A percentile compares a stretch with the other conserved stretches of the same genome.
These are phyloP conservation scores for Aspergillus neoniger DNA, from an alignment of 2,329 filamentous ascomycete genomes.

Conservation along the genomic window DNA sequence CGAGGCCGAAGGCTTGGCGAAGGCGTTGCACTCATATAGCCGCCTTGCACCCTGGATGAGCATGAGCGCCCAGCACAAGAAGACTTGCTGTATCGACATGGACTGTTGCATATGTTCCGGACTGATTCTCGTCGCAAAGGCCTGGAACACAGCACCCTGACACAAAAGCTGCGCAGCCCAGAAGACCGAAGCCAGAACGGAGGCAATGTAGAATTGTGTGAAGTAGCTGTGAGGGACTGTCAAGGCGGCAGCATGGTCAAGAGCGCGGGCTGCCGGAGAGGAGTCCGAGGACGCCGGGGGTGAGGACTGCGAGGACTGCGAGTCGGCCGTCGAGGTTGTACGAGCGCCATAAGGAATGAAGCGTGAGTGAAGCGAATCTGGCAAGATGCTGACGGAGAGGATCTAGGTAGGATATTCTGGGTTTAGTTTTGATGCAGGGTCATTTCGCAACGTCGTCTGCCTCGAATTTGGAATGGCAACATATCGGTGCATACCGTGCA, in stretches of 20 bases:
- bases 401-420: constrained; percentile 37
- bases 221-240: constrained; percentile 89
- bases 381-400: constrained; percentile 50
- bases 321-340: constrained; percentile 33
- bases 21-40: constrained; percentile 70
- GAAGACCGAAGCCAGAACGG: constrained; percentile 68
- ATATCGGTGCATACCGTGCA: constrained; percentile 37
- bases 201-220: constrained; percentile 78
- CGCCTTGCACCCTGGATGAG: constrained; percentile 72
- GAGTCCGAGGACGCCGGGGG: constrained; percentile 14
- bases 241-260: constrained; percentile 55
- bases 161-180: constrained; percentile 69
- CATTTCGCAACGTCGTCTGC: constrained; percentile 2
- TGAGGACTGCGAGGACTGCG: constrained; percentile 11
- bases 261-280: constrained; percentile 28
- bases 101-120: constrained; percentile 39
- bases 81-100: constrained; percentile 65
- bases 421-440: constrained; percentile 21
- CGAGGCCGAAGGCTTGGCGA: constrained; percentile 68
- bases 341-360: constrained; percentile 65
- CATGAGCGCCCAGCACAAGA: constrained; percentile 72
- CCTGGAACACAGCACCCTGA: constrained; percentile 56
- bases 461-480: constrained; percentile 7
- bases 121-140: constrained; percentile 48
- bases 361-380: constrained; percentile 54